A percentile compares a stretch with the other conserved stretches of the same genome.
phyloP scores from a whole-genome alignment of 257 asterid genomes.

The Nicotiana paniculata region DNA sequence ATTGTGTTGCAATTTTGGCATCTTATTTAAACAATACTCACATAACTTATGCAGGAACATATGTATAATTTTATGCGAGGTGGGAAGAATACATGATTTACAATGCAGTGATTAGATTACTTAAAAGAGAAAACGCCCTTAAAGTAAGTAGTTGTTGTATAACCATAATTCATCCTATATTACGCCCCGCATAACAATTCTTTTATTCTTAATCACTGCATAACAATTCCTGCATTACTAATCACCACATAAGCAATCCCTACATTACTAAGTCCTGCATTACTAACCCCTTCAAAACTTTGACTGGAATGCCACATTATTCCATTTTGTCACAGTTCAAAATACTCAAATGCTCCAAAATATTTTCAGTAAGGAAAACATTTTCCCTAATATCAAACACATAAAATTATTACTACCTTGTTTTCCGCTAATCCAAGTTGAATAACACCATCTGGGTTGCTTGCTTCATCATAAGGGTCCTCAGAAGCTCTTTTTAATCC shows the following conservation, averaged over 20 bases:
- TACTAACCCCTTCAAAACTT: too few species aligned
- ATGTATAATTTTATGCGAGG: neutral
- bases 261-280: too few species aligned
- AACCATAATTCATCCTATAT: too few species aligned
- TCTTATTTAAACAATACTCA: too few species aligned
- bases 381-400: neutral
- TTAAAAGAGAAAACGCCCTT: neutral
- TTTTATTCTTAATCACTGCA: too few species aligned
- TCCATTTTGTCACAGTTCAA: neutral
- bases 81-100: neutral
- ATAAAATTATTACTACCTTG: constrained; percentile 43
- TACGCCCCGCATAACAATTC: neutral
- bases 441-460: constrained; percentile 53
- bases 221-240: too few species aligned
- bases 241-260: too few species aligned
- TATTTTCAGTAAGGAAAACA: too few species aligned
- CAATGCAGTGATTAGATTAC: neutral
- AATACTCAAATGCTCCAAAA: neutral
- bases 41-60: too few species aligned
- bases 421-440: constrained; percentile 54
- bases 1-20: too few species aligned
- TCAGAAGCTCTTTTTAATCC: constrained; percentile 42
- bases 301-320: neutral
- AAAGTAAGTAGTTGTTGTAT: neutral
- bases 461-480: constrained; percentile 36